Conservation (phyloP, 2,329 filamentous ascomycete species). For the Claviceps arundinis region DNA sequence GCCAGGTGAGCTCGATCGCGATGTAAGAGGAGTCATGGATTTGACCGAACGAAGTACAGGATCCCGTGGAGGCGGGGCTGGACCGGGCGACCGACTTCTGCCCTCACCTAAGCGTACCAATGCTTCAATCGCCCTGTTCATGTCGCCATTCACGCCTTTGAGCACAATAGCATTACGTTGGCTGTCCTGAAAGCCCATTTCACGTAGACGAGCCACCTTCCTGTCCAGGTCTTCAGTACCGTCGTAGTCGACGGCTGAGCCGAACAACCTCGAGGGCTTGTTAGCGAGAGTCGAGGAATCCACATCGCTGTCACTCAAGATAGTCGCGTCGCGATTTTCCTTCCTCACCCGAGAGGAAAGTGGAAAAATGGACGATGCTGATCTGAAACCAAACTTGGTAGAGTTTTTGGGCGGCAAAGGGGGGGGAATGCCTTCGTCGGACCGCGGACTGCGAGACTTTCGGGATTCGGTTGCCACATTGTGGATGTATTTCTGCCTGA, state of each 20-base stretch:
- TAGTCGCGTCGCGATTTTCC: conserved; percentile 23
- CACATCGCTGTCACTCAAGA: conserved; percentile 10
- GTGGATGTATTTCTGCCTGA: conserved; percentile 84
- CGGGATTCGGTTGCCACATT: conserved; percentile 23
- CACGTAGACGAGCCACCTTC: conserved; percentile 64
- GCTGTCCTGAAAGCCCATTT: conserved; percentile 86
- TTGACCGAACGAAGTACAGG: conserved; percentile 34
- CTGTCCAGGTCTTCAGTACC: conserved; percentile 49
- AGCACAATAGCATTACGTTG: conserved; percentile 70
- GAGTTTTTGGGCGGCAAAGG: conserved; percentile 51
- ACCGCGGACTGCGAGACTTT: conserved; percentile 33
- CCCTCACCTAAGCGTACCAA: conserved; percentile 72
- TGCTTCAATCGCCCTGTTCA: conserved; percentile 77
- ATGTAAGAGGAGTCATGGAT: conserved; percentile 41
- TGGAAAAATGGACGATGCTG: conserved; percentile 55
- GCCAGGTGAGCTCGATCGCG: conserved; percentile 17
- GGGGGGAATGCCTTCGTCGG: conserved; percentile 45
- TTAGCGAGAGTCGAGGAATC: conserved; percentile 33
- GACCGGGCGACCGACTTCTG: conserved; percentile 27
- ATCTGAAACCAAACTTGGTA: conserved; percentile 46
- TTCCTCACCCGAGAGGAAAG: conserved; percentile 49
- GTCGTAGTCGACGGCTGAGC: conserved; percentile 48
- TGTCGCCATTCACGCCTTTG: conserved; percentile 68
- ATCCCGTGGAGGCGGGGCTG: conserved; percentile 28
- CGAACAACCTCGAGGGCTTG: conserved; percentile 58